These are phyloP conservation scores for Priceomyces haplophilus DNA, from an alignment of 805 yeast species.

Conservation along the genomic window DNA sequence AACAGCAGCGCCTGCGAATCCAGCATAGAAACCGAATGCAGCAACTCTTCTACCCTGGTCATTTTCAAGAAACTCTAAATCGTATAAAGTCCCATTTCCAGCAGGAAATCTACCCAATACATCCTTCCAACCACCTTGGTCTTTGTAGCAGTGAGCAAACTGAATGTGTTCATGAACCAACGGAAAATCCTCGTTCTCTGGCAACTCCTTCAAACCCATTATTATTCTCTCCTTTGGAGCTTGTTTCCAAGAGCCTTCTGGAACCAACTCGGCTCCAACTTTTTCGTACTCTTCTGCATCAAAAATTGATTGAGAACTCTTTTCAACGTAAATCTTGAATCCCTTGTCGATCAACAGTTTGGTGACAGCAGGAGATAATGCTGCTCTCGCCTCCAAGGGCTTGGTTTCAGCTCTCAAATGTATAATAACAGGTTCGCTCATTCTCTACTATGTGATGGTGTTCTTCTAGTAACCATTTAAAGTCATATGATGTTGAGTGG, in stretches of 20 bases:
- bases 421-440: conserved; percentile 49
- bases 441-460: background rate
- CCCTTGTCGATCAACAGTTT: conserved; percentile 83
- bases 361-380: conserved; percentile 88
- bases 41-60: conserved; percentile 98
- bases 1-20: conserved; percentile 99
- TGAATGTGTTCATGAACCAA: conserved; percentile 94
- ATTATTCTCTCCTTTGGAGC: conserved; percentile 92
- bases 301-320: conserved; percentile 80
- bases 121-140: conserved; percentile 96
- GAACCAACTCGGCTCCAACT: conserved; percentile 86
- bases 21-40: conserved; percentile 99
- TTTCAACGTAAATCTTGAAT: conserved; percentile 84
- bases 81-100: conserved; percentile 89
- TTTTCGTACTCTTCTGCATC: conserved; percentile 67
- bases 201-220: conserved; percentile 91
- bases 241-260: conserved; percentile 86
- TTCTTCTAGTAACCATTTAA: no score
- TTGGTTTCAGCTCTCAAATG: conserved; percentile 97
- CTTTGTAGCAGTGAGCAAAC: conserved; percentile 97
- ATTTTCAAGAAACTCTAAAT: conserved; percentile 90
- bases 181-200: conserved; percentile 87
- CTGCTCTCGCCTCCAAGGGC: conserved; percentile 97
- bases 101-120: conserved; percentile 85
- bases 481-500: no score